phyloP scores from a whole-genome alignment of 2,329 filamentous ascomycete genomes.

The Neofusicoccum cordaticola region DNA sequence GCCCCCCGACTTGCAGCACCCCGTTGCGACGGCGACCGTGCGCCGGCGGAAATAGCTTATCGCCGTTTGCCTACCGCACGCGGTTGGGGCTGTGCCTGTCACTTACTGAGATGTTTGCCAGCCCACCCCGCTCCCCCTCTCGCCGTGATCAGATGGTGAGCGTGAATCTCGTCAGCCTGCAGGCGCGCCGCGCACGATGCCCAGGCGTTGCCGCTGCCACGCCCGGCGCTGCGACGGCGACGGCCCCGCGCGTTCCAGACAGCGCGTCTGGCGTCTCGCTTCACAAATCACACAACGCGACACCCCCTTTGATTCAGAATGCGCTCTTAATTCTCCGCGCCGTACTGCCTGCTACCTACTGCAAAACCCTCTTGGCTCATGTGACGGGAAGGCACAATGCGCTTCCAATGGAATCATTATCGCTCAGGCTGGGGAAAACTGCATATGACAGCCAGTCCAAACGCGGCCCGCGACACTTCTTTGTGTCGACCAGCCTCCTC shows the following conservation, averaged over 20 bases:
- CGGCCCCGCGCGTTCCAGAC: slow-evolving; percentile 3
- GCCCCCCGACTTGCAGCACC: background rate
- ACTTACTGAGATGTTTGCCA: background rate
- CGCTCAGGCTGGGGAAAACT: background rate
- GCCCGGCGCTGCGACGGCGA: background rate
- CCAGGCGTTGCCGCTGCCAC: background rate
- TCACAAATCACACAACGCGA: slow-evolving; percentile 9
- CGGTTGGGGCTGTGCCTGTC: background rate
- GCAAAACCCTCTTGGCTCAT: background rate
- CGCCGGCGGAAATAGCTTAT: background rate
- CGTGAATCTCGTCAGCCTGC: background rate
- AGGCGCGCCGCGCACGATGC: background rate
- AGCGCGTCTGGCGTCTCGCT: slow-evolving; percentile 5
- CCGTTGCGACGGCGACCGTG: slow-evolving; percentile 3
- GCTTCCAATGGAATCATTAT: background rate
- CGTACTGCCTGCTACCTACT: background rate
- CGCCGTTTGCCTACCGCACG: background rate
- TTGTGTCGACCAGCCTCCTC: slow-evolving; percentile 1
- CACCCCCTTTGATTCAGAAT: slow-evolving; percentile 14
- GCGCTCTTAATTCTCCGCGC: slow-evolving; percentile 1
- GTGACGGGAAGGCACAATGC: background rate
- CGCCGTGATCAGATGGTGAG: background rate
- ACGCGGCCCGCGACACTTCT: background rate
- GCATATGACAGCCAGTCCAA: background rate
- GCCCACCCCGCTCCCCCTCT: background rate